These are phyloP conservation scores for Globisporangium nodosum DNA, from an alignment of 352 stramenopile genomes.

Conservation along the genomic window DNA sequence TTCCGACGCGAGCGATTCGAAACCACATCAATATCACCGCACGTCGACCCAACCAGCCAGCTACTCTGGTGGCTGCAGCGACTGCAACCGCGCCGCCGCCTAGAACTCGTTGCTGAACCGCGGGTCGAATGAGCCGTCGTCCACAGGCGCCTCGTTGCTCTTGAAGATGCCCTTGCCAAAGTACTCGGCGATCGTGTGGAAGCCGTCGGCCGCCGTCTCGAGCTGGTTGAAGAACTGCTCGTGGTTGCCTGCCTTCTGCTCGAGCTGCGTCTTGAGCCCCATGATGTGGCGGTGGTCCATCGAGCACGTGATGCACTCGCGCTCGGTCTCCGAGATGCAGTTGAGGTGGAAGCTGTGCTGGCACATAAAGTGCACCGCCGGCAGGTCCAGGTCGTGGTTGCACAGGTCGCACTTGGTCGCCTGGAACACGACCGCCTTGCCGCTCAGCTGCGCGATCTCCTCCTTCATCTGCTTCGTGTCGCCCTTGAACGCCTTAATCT, in stretches of 20 bases:
- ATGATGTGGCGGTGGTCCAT: constrained; percentile 83
- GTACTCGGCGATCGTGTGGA: constrained; percentile 88
- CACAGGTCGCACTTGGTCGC: constrained; percentile 88
- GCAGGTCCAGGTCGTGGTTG: constrained; percentile 86
- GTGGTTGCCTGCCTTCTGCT: constrained; percentile 87
- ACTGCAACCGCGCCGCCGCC: not conserved
- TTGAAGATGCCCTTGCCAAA: constrained; percentile 93
- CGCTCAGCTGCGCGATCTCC: constrained; percentile 78
- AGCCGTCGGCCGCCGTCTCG: constrained; percentile 83
- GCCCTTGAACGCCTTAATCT: constrained; percentile 82
- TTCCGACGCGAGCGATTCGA: too few relatives aligned
- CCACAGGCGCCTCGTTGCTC: constrained; percentile 55
- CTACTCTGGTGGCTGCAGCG: too few relatives aligned
- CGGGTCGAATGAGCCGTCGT: constrained; percentile 61
- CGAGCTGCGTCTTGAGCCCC: constrained; percentile 80
- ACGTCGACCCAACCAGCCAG: too few relatives aligned
- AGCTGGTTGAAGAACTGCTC: constrained; percentile 93
- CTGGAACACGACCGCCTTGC: constrained; percentile 86
- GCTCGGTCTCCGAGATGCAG: constrained; percentile 86
- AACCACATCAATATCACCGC: too few relatives aligned
- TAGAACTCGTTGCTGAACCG: constrained; percentile 86
- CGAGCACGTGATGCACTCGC: constrained; percentile 86
- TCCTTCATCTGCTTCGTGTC: constrained; percentile 90
- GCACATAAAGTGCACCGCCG: constrained; percentile 90
- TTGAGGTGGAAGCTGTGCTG: constrained; percentile 89